Percentiles rank a stretch among this genome's conserved stretches.
These are phyloP conservation scores for Tulasnella calospora DNA, from an alignment of 768 basidiomycete genomes.

Conservation along the genomic window DNA sequence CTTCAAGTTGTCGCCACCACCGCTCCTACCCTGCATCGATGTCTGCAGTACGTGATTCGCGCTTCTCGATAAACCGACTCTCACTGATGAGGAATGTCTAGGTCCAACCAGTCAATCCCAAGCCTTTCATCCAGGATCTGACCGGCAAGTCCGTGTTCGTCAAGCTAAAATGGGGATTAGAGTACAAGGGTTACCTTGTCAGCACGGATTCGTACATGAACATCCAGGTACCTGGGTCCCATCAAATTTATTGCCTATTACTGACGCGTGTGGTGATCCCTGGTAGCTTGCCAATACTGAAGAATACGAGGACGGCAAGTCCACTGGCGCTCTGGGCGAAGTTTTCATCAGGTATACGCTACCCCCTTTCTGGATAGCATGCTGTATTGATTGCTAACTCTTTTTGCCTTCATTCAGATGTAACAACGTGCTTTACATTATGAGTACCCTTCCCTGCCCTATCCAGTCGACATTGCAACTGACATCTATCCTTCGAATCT, in stretches of 20 bases:
- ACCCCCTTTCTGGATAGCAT: conserved; percentile 3
- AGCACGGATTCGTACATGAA: conserved; percentile 99
- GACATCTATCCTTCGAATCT: conserved; percentile 32
- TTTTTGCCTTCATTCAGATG: conserved; percentile 48
- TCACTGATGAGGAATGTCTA: conserved; percentile 32
- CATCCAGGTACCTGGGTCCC: conserved; percentile 63
- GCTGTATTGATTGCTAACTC: conserved; percentile 12
- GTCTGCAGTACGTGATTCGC: neutral
- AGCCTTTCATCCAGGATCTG: conserved; percentile 97
- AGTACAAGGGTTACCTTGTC: conserved; percentile 98
- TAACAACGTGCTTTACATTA: conserved; percentile 95
- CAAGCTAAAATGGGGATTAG: conserved; percentile 95
- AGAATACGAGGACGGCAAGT: conserved; percentile 93
- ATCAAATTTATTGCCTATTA: neutral
- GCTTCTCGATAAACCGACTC: neutral
- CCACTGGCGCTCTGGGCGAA: conserved; percentile 94
- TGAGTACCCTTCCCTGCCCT: conserved; percentile 48
- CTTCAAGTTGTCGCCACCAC: neutral
- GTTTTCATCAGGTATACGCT: conserved; percentile 83
- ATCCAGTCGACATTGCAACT: neutral
- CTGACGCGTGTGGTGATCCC: neutral
- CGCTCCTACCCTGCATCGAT: neutral
- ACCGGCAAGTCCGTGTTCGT: conserved; percentile 96
- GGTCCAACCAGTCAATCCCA: conserved; percentile 95
- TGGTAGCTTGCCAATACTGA: conserved; percentile 94